A percentile compares a stretch with the other conserved stretches of the same genome.
Evolutionary conservation across 495 filamentous ascomycete species (phyloP).

Genomic region (Ascodesmis nigricans): DNA sequence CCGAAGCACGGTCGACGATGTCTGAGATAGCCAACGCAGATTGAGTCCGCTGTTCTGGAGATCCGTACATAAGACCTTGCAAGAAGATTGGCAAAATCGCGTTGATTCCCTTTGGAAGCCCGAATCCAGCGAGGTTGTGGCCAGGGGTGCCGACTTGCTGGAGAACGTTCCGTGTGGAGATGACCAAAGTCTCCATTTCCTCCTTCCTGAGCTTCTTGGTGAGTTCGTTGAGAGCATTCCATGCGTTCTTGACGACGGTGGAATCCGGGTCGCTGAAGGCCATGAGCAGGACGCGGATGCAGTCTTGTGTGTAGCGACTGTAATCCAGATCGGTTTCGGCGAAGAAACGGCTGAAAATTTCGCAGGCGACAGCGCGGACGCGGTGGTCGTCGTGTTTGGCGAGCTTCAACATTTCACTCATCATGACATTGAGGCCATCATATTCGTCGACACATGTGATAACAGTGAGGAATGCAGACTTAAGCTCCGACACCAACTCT

Average conservation of each 20-base stretch:
- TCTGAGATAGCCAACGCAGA: constrained; percentile 86
- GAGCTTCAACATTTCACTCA: constrained; percentile 73
- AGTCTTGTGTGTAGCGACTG: constrained; percentile 81
- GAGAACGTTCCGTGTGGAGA: constrained; percentile 63
- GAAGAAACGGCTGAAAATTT: constrained; percentile 79
- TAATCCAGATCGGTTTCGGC: constrained; percentile 59
- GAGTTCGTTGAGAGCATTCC: constrained; percentile 70
- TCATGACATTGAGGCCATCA: constrained; percentile 80
- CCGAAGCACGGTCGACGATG: constrained; percentile 72
- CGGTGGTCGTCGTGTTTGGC: constrained; percentile 83
- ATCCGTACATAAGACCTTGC: constrained; percentile 92
- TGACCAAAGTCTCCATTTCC: constrained; percentile 89
- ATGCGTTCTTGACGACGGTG: constrained; percentile 77
- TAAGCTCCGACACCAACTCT: constrained; percentile 49
- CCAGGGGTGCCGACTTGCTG: constrained; percentile 76
- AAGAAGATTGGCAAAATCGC: constrained; percentile 91
- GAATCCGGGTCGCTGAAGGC: constrained; percentile 73
- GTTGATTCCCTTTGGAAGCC: constrained; percentile 90
- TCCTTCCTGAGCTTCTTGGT: constrained; percentile 83
- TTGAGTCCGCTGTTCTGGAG: constrained; percentile 71
- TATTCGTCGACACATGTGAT: constrained; percentile 84
- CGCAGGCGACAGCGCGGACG: constrained; percentile 51
- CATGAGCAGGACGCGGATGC: constrained; percentile 69
- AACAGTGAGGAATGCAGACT: constrained; percentile 62
- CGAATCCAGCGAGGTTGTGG: constrained; percentile 66